Evolutionary conservation across 176 grass and related monocot genomes (phyloP), one percentile per base, ranked within the genome.

Genomic region (Oryza nivara): DNA sequence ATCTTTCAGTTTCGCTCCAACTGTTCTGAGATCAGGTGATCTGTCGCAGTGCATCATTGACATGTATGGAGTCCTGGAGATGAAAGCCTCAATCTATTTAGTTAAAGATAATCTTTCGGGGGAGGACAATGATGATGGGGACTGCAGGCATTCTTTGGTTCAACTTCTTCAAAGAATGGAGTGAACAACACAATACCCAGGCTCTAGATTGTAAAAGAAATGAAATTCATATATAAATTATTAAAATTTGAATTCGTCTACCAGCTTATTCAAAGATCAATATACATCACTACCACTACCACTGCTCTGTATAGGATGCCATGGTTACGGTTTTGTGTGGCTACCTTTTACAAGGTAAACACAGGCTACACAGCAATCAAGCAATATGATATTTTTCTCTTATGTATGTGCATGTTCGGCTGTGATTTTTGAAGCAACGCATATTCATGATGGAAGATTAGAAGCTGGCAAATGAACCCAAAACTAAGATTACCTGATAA

Each of bases 21-120:
- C 91, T 72, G 73, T 70, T 81, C 56, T 88, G 66, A 93, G 85
- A 90, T 93, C 88, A 74, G 91, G 58, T 58, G 91, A 93, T 14
- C 40, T 72, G 75, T 93, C 91, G 70, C 90, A 78, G 48, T 93
- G 91, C 91, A 93, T 90, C 70, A 71, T 86, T 1, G 82, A 82
- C 88, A 93, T 90, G 19, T 88, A 34, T 11, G 85, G 88, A 4
- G 88, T 93, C 81, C 88, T 90, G 83, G 32, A 90, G 86, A 22
- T 49, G 51, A 73, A 77, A 19, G 11, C 74, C 46, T 68, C 54
- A 77, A 8, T 56, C 85, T 83, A 26, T 65, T 83, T 78, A 72
- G 65, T 78, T 72, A 77, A 60, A 60, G 43, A 75, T 71, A 75
- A 32, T 76, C 38, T 71, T 56, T 56, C 51, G 17, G 51, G 47